A percentile compares a stretch with the other conserved stretches of the same genome.
phyloP scores from a whole-genome alignment of 345 rosid genomes.

The Syzygium oleosum region DNA sequence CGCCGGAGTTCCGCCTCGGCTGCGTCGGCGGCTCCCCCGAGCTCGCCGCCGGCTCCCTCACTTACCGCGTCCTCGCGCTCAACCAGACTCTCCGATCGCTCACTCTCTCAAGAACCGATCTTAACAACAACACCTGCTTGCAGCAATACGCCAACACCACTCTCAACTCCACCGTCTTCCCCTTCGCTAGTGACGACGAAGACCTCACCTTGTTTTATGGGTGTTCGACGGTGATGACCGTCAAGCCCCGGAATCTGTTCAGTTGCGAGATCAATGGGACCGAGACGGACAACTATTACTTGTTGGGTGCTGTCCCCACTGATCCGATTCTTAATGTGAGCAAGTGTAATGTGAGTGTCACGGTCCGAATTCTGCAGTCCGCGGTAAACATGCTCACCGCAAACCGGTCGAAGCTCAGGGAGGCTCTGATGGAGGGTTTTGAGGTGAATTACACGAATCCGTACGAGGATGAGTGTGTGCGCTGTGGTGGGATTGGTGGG shows the following conservation, averaged over 20 bases:
- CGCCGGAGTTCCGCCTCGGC: constrained; percentile 24
- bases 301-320: constrained; percentile 10
- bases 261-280: constrained; percentile 1
- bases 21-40: constrained; percentile 5
- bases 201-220: constrained; percentile 13
- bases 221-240: background rate
- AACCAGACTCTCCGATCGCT: constrained; percentile 10
- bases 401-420: constrained; percentile 7
- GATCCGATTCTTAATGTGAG: background rate
- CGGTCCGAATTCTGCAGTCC: constrained; percentile 3
- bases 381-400: background rate
- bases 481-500: constrained; percentile 12
- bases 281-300: constrained; percentile 2
- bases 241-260: constrained; percentile 6
- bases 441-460: constrained; percentile 11
- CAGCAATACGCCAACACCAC: constrained; percentile 6
- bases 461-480: constrained; percentile 7
- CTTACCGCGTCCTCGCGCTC: constrained; percentile 13
- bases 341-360: constrained; percentile 2
- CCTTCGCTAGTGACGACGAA: background rate
- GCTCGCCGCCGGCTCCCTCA: constrained; percentile 4
- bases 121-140: constrained; percentile 18
- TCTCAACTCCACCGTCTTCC: constrained; percentile 10
- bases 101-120: constrained; percentile 15
- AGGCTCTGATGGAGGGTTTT: constrained; percentile 31